Evolutionary conservation across 805 yeast genomes (phyloP), one percentile per base, ranked within the genome.

Genomic region (Saccharomycopsis synnaedendra): DNA sequence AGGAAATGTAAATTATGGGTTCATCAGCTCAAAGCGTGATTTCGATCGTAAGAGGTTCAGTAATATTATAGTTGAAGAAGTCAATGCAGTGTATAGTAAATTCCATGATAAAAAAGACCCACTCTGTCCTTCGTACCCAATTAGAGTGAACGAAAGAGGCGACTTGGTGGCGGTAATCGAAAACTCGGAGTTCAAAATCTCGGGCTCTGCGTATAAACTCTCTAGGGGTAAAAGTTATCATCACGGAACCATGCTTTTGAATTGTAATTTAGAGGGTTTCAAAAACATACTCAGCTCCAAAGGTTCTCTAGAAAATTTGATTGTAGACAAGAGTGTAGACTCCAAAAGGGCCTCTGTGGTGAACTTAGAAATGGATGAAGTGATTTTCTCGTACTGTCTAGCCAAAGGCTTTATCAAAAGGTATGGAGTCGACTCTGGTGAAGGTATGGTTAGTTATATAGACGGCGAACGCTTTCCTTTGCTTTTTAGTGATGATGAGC

Each of bases 171-270:
- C 31, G 28, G 27, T 32, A 9, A n/a, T 33, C 10, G 28, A 37
- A 5, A 36, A 40, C 9, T 31, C 39, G 6, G 66, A 60, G 29
- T 58, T 63, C 3, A 93, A 93, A 59, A 78, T 93, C 4, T 83
- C 95, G 56, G 99, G 99, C 0, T 85, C 95, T 5, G 97, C 98
- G 0, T 93, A 76, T 63, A 89, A 89, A 60, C 70, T 93, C 33
- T 80, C 95, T 4, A 72, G 74, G 43, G 89, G 93, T 0, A 78
- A 78, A 56, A 79, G 95, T 5, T 82, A 89, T 55, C 98, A 93
- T 60, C 99, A 93, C 65, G 98, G 97, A 0, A 93, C 99, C 0
- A 85, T 93, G 96, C 68, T 93, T 5, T 66, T 93, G 29, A 66
- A 75, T 47, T 79, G 94, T 39, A 69, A 79, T 37, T 64, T 93